These are phyloP conservation scores for Cicer chorassanicum DNA, from an alignment of 306 rosid species.

Conservation along the genomic window DNA sequence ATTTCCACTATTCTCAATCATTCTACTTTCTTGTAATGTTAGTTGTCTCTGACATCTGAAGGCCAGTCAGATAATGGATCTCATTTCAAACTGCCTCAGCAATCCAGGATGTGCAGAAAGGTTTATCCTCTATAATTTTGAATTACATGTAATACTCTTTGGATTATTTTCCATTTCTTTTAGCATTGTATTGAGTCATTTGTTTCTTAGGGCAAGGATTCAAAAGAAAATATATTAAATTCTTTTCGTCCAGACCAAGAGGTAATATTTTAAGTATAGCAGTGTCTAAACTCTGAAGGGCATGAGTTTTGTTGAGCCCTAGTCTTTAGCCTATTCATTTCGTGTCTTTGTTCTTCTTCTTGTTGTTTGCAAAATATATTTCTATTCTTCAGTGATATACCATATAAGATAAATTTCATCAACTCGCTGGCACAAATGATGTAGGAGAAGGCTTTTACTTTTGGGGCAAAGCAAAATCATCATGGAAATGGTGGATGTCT, in stretches of 20 bases:
- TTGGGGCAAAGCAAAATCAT: constrained; percentile 59
- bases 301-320: constrained; percentile 26
- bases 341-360: background rate
- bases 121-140: constrained; percentile 57
- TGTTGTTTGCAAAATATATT: background rate
- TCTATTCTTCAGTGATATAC: constrained; percentile 31
- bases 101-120: constrained; percentile 59
- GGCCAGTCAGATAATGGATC: constrained; percentile 65
- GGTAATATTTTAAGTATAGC: constrained; percentile 49
- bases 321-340: constrained; percentile 31
- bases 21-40: constrained; percentile 48
- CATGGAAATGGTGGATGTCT: constrained; percentile 53
- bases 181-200: constrained; percentile 53
- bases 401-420: constrained; percentile 38
- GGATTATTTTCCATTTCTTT: constrained; percentile 38
- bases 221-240: constrained; percentile 80
- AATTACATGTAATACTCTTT: constrained; percentile 38
- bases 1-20: constrained; percentile 25
- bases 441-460: constrained; percentile 61
- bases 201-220: constrained; percentile 77
- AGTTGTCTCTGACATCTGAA: constrained; percentile 85
- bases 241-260: constrained; percentile 61
- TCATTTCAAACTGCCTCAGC: constrained; percentile 55
- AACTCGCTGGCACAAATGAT: constrained; percentile 49
- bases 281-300: constrained; percentile 35